These are phyloP conservation scores for Coemansia sp. DNA, from an alignment of 192 early-diverging fungal species.

Conservation along the genomic window DNA sequence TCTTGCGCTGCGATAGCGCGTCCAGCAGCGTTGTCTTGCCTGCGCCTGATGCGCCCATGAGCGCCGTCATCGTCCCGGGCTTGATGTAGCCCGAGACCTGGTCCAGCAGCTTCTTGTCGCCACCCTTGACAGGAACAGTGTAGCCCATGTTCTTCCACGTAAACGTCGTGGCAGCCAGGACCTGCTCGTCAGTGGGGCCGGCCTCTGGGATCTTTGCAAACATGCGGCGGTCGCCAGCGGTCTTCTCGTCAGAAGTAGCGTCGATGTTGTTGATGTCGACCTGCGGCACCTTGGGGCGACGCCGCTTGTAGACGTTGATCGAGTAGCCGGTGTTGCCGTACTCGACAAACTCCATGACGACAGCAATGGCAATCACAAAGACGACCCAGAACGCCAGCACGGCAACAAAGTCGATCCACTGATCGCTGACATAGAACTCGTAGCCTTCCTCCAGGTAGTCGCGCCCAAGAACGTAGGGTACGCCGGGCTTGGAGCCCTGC, in stretches of 20 bases:
- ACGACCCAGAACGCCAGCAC: slow-evolving; percentile 50
- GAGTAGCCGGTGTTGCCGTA: slow-evolving; percentile 58
- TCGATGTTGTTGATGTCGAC: neutral
- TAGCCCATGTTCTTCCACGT: slow-evolving; percentile 67
- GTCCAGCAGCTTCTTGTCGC: slow-evolving; percentile 59
- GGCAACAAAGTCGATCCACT: slow-evolving; percentile 63
- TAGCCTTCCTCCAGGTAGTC: slow-evolving; percentile 60
- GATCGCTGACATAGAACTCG: slow-evolving; percentile 58
- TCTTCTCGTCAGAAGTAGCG: slow-evolving; percentile 7
- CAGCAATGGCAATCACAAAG: slow-evolving; percentile 33
- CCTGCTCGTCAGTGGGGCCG: slow-evolving; percentile 52
- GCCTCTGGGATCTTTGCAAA: slow-evolving; percentile 9
- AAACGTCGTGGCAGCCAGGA: slow-evolving; percentile 58
- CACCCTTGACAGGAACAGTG: slow-evolving; percentile 57
- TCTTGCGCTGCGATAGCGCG: slow-evolving; percentile 76
- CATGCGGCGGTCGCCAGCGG: slow-evolving; percentile 17
- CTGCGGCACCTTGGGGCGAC: slow-evolving; percentile 24
- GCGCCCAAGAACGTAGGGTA: slow-evolving; percentile 58
- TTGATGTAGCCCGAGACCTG: slow-evolving; percentile 69
- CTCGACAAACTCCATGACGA: slow-evolving; percentile 64
- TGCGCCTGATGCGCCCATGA: slow-evolving; percentile 70
- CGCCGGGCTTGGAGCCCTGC: slow-evolving; percentile 59
- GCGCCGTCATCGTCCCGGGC: slow-evolving; percentile 76
- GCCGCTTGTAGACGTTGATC: slow-evolving; percentile 56
- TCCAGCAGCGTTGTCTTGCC: slow-evolving; percentile 81